Percentiles rank a stretch among this genome's conserved stretches.
Evolutionary conservation across 108 stramenopile species (phyloP).

Genomic region (Pseudonitzschia pungens): DNA sequence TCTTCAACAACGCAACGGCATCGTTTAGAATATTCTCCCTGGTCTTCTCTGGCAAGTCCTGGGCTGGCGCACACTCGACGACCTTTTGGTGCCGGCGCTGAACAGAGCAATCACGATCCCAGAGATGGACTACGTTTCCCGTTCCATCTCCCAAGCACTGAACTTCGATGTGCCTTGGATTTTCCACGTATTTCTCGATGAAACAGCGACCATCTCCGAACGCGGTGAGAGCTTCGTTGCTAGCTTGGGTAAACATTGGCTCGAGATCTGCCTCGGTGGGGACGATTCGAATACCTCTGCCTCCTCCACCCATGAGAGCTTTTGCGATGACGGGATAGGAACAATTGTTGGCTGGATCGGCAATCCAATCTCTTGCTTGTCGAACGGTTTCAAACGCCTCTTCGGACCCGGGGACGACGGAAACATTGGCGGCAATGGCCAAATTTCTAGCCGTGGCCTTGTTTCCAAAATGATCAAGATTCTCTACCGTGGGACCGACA

Average conservation of each 20-base stretch:
- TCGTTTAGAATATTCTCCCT: constrained; percentile 77
- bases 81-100: constrained; percentile 99
- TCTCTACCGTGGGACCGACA: constrained; percentile 92
- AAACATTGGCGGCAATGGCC: constrained; percentile 79
- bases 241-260: constrained; percentile 65
- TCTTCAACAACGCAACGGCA: constrained; percentile 63
- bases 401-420: constrained; percentile 92
- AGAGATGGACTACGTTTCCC: constrained; percentile 90
- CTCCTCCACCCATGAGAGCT: constrained; percentile 94
- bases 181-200: constrained; percentile 91
- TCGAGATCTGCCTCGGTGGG: constrained; percentile 66
- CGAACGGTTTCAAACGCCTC: constrained; percentile 77
- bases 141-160: constrained; percentile 94
- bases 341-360: constrained; percentile 69
- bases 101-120: constrained; percentile 96
- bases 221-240: constrained; percentile 85
- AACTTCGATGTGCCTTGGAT: constrained; percentile 95
- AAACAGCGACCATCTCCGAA: constrained; percentile 95
- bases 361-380: constrained; percentile 80
- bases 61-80: constrained; percentile 92
- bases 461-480: constrained; percentile 84
- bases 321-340: constrained; percentile 95
- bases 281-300: constrained; percentile 95
- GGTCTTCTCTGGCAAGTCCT: constrained; percentile 65
- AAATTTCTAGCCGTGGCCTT: constrained; percentile 91